A percentile compares a stretch with the other conserved stretches of the same genome.
These are phyloP conservation scores for Fusarium compactum DNA, from an alignment of 2,329 filamentous ascomycete genomes.

Conservation along the genomic window DNA sequence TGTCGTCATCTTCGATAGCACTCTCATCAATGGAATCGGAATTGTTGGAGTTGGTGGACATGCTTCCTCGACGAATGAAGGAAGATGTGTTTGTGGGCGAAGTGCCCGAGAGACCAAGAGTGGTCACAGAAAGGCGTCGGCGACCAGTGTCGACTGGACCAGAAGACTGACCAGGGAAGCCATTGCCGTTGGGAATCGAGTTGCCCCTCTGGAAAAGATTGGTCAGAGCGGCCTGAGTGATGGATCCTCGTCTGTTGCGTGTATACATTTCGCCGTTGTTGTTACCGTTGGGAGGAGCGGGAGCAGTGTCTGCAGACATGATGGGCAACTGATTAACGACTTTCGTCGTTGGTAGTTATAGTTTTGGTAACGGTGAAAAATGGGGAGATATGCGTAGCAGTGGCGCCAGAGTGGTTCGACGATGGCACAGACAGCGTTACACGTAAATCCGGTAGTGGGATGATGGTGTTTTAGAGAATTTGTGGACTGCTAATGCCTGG, in stretches of 20 bases:
- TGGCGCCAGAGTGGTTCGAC: conserved; percentile 49
- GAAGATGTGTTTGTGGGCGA: conserved; percentile 70
- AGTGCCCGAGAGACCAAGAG: conserved; percentile 77
- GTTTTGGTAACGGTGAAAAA: conserved; percentile 41
- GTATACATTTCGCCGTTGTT: conserved; percentile 54
- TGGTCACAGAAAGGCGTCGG: conserved; percentile 79
- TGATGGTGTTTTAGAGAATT: conserved; percentile 22
- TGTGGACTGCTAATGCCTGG: conserved; percentile 40
- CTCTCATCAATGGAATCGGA: conserved; percentile 77
- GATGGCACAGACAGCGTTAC: conserved; percentile 40
- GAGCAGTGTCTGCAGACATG: conserved; percentile 53
- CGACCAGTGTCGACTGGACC: conserved; percentile 68
- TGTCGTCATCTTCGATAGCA: conserved; percentile 77
- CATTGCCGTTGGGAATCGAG: conserved; percentile 59
- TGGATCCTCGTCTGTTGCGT: conserved; percentile 67
- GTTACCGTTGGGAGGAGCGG: conserved; percentile 46
- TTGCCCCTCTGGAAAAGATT: conserved; percentile 70
- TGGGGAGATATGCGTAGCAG: conserved; percentile 40
- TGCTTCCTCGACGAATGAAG: conserved; percentile 72
- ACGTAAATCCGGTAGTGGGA: conserved; percentile 43
- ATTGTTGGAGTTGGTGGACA: conserved; percentile 71
- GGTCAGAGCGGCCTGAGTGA: conserved; percentile 68
- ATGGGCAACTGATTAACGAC: conserved; percentile 35
- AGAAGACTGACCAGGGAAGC: conserved; percentile 57
- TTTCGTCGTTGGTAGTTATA: conserved; percentile 46